Base-by-base conservation (phyloP, 1,139 yeast genomes). In the Hyphopichia buzzinii region DNA sequence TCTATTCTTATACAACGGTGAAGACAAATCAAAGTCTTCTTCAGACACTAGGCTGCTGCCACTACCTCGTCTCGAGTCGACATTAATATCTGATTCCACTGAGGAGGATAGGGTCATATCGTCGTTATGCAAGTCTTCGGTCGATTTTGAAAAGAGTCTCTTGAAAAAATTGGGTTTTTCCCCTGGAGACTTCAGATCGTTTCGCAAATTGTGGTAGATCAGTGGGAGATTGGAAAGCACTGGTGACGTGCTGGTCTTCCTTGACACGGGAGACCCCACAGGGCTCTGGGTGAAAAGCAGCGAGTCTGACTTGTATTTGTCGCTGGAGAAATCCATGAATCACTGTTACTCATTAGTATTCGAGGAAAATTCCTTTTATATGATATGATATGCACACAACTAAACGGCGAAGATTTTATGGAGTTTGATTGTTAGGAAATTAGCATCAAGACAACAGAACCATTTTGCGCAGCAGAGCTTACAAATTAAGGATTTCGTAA, bases 181-280 rank as follows among this genome's bases (percentile, higher is more conserved):
- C 3, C 23, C 23, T 7, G 23, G 23, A 7, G 23, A 19, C 23
- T 19, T 19, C 23, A 7, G 23, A 38, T 54, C 55, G 4, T 57
- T 43, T 12, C 65, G 47, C 25, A 59, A 46, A 35, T 49, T 51
- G 31, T 41, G 50, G 27, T 55, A 50, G 26, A 57, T 42, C 11
- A 42, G 41, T 2, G 62, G 54, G 29, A 59, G 42, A 30, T 48
- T 48, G 1, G 64, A 59, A 41, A 49, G 56, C 5, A 59, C 47
- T 2, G 65, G 64, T 5, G 56, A 51, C 16, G 52, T 44, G 32
- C 31, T 31, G 13, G 26, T 15, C 19, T 32, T 32, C 11, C 26
- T 19, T 17, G 35, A 32, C 15, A 19, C 36, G 27, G 21, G 45
- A 36, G 32, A 41, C 35, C 30, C n/a, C 4, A 12, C 14, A n/a